Conservation (phyloP, 2,329 filamentous ascomycete genomes). For the Diaporthe eres region DNA sequence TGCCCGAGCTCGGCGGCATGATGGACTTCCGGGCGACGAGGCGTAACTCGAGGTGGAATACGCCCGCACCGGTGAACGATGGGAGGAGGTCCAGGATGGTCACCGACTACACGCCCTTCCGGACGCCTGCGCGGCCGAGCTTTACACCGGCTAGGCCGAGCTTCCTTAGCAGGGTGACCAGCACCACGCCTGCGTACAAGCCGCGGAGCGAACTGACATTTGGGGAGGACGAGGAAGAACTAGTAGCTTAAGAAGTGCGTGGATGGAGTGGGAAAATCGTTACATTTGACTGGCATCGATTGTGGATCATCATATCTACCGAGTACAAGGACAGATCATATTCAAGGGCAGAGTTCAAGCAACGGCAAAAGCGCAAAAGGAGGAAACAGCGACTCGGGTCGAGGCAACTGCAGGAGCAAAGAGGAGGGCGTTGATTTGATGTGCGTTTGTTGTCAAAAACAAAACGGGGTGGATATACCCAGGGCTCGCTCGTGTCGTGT, state of each 20-base stretch:
- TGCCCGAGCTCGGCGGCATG: slow-evolving; percentile 36
- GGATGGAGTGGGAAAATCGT: background rate
- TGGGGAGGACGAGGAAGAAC: slow-evolving; percentile 37
- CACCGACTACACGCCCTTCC: slow-evolving; percentile 40
- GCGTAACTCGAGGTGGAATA: slow-evolving; percentile 40
- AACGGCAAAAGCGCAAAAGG: background rate
- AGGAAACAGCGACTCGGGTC: background rate
- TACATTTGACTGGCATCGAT: slow-evolving; percentile 35
- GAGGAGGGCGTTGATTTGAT: background rate
- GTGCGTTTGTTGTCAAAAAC: slow-evolving; percentile 11
- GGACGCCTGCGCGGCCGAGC: slow-evolving; percentile 32
- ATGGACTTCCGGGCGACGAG: slow-evolving; percentile 41
- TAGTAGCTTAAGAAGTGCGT: slow-evolving; percentile 4
- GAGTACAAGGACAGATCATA: slow-evolving; percentile 28
- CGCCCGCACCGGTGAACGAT: slow-evolving; percentile 36
- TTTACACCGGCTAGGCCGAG: slow-evolving; percentile 36
- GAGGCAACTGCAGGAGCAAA: background rate
- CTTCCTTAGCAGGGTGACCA: slow-evolving; percentile 34
- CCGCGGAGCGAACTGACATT: slow-evolving; percentile 41
- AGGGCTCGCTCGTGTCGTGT: slow-evolving; percentile 16
- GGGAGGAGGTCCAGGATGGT: slow-evolving; percentile 35
- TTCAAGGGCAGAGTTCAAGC: slow-evolving; percentile 10
- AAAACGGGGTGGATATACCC: slow-evolving; percentile 18
- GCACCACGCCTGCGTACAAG: slow-evolving; percentile 40
- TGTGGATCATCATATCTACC: slow-evolving; percentile 28